These are phyloP conservation scores for Solanum raphanifolium DNA, from an alignment of 257 asterid species.

Conservation along the genomic window DNA sequence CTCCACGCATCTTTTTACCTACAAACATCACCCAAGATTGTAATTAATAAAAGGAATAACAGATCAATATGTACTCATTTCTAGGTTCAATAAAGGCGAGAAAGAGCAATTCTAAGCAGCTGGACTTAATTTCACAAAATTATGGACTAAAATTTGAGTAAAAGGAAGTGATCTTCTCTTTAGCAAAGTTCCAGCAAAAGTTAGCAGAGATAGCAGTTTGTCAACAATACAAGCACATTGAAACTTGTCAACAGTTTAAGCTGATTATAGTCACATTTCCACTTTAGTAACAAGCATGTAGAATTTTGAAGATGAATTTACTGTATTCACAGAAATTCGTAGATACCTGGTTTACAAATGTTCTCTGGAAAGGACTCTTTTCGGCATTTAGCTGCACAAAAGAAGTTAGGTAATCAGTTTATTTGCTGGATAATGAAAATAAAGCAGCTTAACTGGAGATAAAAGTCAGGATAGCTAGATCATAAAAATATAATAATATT, in stretches of 20 bases:
- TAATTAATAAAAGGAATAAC: not conserved
- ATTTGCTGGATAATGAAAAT: slow-evolving; percentile 1
- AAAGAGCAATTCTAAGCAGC: not conserved
- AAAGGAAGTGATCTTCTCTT: not conserved
- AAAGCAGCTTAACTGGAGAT: not conserved
- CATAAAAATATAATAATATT: not conserved
- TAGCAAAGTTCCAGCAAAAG: not conserved
- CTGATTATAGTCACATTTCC: not conserved
- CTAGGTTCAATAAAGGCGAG: not conserved
- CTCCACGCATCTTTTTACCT: slow-evolving; percentile 99
- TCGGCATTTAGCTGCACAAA: slow-evolving; percentile 68
- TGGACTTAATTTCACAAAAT: not conserved
- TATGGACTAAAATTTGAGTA: not conserved
- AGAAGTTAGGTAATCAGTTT: slow-evolving; percentile 11
- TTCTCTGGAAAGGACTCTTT: slow-evolving; percentile 83
- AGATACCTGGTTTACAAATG: slow-evolving; percentile 84
- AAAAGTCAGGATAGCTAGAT: not conserved
- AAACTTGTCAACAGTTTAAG: not conserved
- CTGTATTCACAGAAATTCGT: not conserved
- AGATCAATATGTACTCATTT: not conserved
- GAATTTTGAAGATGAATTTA: not conserved
- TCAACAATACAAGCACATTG: not conserved
- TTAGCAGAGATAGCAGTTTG: not conserved
- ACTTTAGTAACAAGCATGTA: not conserved
- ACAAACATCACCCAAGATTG: not conserved